Evolutionary conservation across 1,139 yeast species (phyloP), one percentile per base, ranked within the genome.

Genomic region (Schwanniomyces etchellsii): DNA sequence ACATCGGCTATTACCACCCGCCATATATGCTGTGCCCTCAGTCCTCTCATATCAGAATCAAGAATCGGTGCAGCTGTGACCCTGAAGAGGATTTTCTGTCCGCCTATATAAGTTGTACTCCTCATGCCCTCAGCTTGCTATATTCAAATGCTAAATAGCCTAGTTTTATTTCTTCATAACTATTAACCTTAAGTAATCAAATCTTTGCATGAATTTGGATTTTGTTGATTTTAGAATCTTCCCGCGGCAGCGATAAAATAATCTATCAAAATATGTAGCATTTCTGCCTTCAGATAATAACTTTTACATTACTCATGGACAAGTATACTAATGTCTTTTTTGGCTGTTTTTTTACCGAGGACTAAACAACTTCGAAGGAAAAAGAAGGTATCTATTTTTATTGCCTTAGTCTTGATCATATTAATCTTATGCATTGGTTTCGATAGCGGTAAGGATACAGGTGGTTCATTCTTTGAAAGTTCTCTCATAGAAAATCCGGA

Each of bases 11-110:
- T 34, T 44, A 33, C 33, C 68, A 62, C 40, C 41, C 50, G 3
- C 69, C 69, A 3, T 61, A 58, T 36, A 28, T 39, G 14, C 62
- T 55, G 34, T 62, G 69, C 37, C 68, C 69, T 1, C 44, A 39
- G 28, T 44, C 47, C 23, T 31, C 37, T 4, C 23, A 25, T 3
- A 25, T 33, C 1, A 43, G 45, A 26, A 25, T 47, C 3, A 33
- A 41, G 2, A 50, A 49, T 17, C 40, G 44, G 28, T 62, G 68
- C 35, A 33, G 49, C 24, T 62, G 68, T 42, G 47, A 59, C 36
- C 64, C 61, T 1, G 50, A 46, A 13, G 41, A 41, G 4, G 67
- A 61, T 35, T 55, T 60, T 30, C 44, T 57, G 5, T 38, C 25
- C 34, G 40, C 40, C 16, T 48, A 47, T 20, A 45, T 52, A 21